Percentiles rank a stretch among this genome's conserved stretches.
phyloP scores from a whole-genome alignment of 345 rosid species.

The Eucalyptus shirleyi region DNA sequence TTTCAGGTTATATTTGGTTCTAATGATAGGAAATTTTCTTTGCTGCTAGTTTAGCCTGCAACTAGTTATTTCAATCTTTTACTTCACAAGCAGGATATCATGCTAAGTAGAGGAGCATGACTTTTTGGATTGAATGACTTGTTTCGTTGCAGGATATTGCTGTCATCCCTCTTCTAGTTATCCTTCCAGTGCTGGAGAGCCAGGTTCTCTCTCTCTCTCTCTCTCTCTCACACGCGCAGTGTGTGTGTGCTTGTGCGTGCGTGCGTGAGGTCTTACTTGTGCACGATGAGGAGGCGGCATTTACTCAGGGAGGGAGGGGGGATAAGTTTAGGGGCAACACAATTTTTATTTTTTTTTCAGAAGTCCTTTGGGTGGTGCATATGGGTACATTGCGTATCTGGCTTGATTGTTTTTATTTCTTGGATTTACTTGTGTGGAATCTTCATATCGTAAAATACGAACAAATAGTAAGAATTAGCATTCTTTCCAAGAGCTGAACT shows the following conservation, averaged over 20 bases:
- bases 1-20: constrained; percentile 52
- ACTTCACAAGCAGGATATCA: neutral
- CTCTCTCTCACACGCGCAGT: accelerated
- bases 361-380: neutral
- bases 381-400: neutral
- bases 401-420: neutral
- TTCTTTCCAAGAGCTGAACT: neutral
- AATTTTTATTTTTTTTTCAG: neutral
- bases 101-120: neutral
- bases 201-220: constrained; percentile 37
- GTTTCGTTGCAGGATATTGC: constrained; percentile 72
- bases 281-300: neutral
- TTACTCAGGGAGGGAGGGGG: neutral
- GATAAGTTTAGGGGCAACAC: neutral
- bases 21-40: neutral
- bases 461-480: neutral
- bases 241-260: neutral
- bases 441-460: neutral
- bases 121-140: neutral
- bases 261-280: neutral
- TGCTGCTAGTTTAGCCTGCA: neutral
- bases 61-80: neutral
- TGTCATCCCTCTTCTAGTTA: constrained; percentile 86
- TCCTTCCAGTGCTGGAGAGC: constrained; percentile 87
- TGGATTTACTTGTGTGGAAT: neutral